Percentiles rank a stretch among this genome's conserved stretches.
Evolutionary conservation across 441 rosid species (phyloP).

Genomic region (Corymbia citriodora): DNA sequence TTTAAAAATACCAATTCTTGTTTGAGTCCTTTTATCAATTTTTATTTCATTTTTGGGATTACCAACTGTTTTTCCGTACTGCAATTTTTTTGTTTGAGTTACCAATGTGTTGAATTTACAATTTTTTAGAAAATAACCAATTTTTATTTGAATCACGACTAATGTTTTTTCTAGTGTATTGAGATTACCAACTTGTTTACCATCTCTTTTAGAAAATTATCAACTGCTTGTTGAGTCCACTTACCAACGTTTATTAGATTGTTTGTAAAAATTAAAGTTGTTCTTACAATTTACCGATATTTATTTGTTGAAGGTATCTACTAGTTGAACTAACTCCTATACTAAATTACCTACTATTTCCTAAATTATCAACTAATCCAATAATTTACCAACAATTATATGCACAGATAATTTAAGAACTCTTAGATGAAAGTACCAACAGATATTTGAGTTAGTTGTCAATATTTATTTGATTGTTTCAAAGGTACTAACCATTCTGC

Average conservation of each 20-base stretch:
- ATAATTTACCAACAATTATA: not conserved
- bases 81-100: not conserved
- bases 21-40: too few relatives aligned
- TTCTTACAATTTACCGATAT: accelerated
- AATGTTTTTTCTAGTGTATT: not conserved
- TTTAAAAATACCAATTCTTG: too few relatives aligned
- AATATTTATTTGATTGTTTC: not conserved
- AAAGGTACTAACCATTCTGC: accelerated
- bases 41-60: not conserved
- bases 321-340: not conserved
- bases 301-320: not conserved
- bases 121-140: not conserved
- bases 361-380: not conserved
- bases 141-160: not conserved
- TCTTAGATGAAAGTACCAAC: not conserved
- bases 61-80: not conserved
- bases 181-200: not conserved
- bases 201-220: not conserved
- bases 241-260: not conserved
- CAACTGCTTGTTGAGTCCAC: not conserved
- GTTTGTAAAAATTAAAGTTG: accelerated
- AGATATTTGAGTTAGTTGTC: not conserved
- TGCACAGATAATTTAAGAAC: not conserved
- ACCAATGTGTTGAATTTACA: not conserved
- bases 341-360: not conserved